phyloP scores from a whole-genome alignment of 768 basidiomycete genomes.

The Boletus vinaceobasis region DNA sequence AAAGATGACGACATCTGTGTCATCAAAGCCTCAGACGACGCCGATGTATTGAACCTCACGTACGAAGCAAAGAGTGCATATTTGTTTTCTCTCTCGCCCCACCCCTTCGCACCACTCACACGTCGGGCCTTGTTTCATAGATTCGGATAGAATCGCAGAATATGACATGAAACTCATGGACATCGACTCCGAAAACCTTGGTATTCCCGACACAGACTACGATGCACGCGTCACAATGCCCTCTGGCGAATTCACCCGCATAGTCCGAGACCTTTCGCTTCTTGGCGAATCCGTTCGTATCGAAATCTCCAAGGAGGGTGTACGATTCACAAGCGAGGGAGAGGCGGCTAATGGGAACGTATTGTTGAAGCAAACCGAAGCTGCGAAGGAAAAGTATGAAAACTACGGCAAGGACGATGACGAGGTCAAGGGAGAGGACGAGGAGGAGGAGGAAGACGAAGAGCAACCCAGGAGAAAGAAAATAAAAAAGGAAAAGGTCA shows the following conservation, averaged over 20 bases:
- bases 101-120: neutral
- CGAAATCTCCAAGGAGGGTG: constrained; percentile 94
- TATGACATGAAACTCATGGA: constrained; percentile 99
- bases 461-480: constrained; percentile 28
- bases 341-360: constrained; percentile 92
- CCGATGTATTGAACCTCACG: constrained; percentile 80
- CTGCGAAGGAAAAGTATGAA: constrained; percentile 39
- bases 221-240: constrained; percentile 90
- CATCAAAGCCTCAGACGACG: constrained; percentile 88
- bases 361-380: constrained; percentile 72
- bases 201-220: constrained; percentile 96
- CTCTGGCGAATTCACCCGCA: constrained; percentile 82
- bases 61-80: constrained; percentile 87
- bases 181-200: constrained; percentile 91
- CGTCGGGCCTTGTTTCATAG: constrained; percentile 36
- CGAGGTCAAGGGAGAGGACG: constrained; percentile 40
- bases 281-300: constrained; percentile 95
- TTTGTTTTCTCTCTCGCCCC: neutral
- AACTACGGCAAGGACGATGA: constrained; percentile 42
- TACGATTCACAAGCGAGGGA: constrained; percentile 88
- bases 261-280: constrained; percentile 85
- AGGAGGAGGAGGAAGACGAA: constrained; percentile 38
- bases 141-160: constrained; percentile 89
- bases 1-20: constrained; percentile 93
- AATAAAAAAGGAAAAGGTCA: constrained; percentile 36